phyloP scores from a whole-genome alignment of 805 yeast species.

The Barnettozyma siamensis region DNA sequence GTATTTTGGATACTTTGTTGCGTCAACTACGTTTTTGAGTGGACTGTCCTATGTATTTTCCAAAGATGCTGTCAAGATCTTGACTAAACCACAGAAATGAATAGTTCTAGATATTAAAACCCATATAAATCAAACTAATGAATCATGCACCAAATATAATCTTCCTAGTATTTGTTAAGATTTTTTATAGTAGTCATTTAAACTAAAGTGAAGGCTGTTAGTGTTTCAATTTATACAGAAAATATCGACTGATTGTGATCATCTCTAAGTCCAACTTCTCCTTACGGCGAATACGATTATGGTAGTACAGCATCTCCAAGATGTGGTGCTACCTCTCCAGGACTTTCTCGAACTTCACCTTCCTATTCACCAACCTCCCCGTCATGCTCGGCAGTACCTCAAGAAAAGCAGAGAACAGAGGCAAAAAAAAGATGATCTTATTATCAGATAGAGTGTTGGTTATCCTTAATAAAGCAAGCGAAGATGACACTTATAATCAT shows the following conservation, averaged over 20 bases:
- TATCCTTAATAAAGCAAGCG: constrained; percentile 6
- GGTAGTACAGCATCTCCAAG: constrained; percentile 52
- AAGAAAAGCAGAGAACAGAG: constrained; percentile 6
- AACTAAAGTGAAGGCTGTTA: too few species aligned
- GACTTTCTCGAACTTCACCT: constrained; percentile 73
- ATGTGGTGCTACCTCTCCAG: constrained; percentile 57
- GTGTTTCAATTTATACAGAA: too few species aligned
- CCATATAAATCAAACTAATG: too few species aligned
- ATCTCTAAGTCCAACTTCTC: constrained; percentile 55
- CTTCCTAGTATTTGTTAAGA: too few species aligned
- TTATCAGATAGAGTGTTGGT: constrained; percentile 9
- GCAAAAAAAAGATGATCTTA: too few species aligned
- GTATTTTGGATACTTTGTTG: constrained; percentile 49
- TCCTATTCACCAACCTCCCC: constrained; percentile 74
- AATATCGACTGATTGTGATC: constrained; percentile 51
- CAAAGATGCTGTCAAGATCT: constrained; percentile 58
- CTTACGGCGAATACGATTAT: constrained; percentile 37
- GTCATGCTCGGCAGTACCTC: constrained; percentile 69
- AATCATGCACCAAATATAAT: too few species aligned
- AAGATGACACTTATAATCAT: background rate
- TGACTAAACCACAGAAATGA: constrained; percentile 23
- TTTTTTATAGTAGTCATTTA: too few species aligned
- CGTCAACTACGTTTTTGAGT: constrained; percentile 67
- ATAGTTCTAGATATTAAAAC: background rate
- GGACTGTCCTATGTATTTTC: constrained; percentile 74